These are phyloP conservation scores for Botrytis galanthina DNA, from an alignment of 2,329 filamentous ascomycete species.

Conservation along the genomic window DNA sequence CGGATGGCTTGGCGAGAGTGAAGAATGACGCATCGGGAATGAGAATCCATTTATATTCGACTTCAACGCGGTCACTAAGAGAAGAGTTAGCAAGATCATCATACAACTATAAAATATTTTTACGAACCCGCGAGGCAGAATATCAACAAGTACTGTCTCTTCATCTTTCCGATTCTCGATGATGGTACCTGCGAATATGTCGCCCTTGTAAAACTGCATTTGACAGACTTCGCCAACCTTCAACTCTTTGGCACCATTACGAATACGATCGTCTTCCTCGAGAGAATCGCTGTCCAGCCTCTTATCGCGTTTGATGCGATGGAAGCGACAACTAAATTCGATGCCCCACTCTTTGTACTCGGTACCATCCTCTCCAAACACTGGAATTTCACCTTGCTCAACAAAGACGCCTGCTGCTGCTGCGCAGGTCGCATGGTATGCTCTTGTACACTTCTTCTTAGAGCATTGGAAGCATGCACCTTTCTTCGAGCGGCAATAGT, in stretches of 20 bases:
- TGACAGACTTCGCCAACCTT: conserved; percentile 77
- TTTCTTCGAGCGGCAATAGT: conserved; percentile 89
- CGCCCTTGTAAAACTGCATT: conserved; percentile 76
- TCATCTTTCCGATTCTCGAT: conserved; percentile 78
- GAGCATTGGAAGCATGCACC: conserved; percentile 98
- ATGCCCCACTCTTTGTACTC: conserved; percentile 92
- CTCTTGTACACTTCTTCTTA: conserved; percentile 86
- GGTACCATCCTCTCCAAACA: conserved; percentile 84
- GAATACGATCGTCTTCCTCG: conserved; percentile 68
- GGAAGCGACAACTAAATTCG: conserved; percentile 92
- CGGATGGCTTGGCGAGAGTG: conserved; percentile 70
- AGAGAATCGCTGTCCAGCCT: conserved; percentile 66
- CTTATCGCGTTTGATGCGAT: conserved; percentile 82
- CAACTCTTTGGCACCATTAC: conserved; percentile 65
- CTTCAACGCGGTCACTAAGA: conserved; percentile 66
- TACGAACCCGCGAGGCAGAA: conserved; percentile 79
- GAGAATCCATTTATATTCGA: conserved; percentile 81
- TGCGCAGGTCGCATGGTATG: conserved; percentile 94
- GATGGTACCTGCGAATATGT: conserved; percentile 88
- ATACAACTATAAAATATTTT: conserved; percentile 16
- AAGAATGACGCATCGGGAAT: conserved; percentile 70
- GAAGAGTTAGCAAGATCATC: conserved; percentile 43
- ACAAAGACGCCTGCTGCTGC: conserved; percentile 88
- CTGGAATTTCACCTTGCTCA: conserved; percentile 79
- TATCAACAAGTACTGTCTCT: conserved; percentile 72